Conservation (phyloP, 805 yeast genomes). For the Saccharomycopsis fermentans region DNA sequence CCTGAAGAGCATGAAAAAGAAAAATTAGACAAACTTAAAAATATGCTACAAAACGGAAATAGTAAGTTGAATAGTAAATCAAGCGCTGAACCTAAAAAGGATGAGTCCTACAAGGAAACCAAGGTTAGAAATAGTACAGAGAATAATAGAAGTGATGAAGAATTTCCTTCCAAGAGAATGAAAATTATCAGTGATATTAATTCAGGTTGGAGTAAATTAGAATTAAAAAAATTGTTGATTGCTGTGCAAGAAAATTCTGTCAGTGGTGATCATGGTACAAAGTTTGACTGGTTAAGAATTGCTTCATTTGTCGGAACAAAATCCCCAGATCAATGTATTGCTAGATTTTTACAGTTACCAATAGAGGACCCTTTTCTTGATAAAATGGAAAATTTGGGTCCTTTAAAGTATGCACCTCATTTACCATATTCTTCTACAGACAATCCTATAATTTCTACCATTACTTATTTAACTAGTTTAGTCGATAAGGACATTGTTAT, state of each 20-base stretch:
- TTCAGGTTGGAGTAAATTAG: slow-evolving; percentile 57
- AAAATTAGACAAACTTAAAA: slow-evolving; percentile 31
- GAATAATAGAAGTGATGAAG: slow-evolving; percentile 7
- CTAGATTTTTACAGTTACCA: slow-evolving; percentile 69
- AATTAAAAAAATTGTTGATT: slow-evolving; percentile 43
- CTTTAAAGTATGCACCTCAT: slow-evolving; percentile 72
- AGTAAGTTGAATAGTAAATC: slow-evolving; percentile 25
- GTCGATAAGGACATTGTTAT: slow-evolving; percentile 65
- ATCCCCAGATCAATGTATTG: slow-evolving; percentile 69
- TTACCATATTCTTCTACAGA: slow-evolving; percentile 79
- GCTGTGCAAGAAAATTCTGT: slow-evolving; percentile 14
- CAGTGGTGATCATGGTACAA: slow-evolving; percentile 2
- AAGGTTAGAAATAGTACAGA: not conserved
- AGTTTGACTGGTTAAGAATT: slow-evolving; percentile 73
- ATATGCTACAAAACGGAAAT: slow-evolving; percentile 24
- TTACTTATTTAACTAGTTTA: slow-evolving; percentile 74
- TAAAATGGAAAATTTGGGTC: slow-evolving; percentile 39
- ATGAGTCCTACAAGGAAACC: slow-evolving; percentile 12
- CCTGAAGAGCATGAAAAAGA: slow-evolving; percentile 38
- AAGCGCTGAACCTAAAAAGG: slow-evolving; percentile 12
- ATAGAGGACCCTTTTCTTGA: slow-evolving; percentile 66
- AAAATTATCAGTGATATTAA: slow-evolving; percentile 25
- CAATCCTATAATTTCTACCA: slow-evolving; percentile 89
- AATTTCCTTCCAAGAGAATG: slow-evolving; percentile 27
- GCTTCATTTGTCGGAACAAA: slow-evolving; percentile 58